Percentiles rank a stretch among this genome's conserved stretches.
These are phyloP conservation scores for Clarireedia hainanense DNA, from an alignment of 2,329 filamentous ascomycete genomes.

Conservation along the genomic window DNA sequence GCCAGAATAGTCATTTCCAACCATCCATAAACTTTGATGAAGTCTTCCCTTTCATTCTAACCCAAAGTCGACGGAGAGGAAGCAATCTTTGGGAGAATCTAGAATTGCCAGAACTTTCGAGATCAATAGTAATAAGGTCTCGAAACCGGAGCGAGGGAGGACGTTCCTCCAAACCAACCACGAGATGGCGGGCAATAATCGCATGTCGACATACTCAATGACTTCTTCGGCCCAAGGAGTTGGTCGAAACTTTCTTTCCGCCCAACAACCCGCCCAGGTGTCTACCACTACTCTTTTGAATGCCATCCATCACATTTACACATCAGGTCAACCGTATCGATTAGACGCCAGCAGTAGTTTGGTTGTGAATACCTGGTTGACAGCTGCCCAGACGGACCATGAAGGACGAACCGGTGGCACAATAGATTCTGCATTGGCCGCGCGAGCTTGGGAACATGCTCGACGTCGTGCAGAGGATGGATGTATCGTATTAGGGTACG, in stretches of 20 bases:
- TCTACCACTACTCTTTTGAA: constrained; percentile 92
- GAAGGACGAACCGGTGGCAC: constrained; percentile 67
- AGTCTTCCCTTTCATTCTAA: too few species aligned
- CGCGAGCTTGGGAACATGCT: constrained; percentile 92
- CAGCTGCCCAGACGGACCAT: constrained; percentile 61
- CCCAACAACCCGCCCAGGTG: constrained; percentile 67
- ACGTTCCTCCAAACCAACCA: constrained; percentile 7
- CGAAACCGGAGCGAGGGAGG: constrained; percentile 12
- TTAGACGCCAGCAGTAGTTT: constrained; percentile 87
- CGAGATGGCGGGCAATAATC: constrained; percentile 28
- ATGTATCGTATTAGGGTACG: constrained; percentile 81
- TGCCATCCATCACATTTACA: constrained; percentile 81
- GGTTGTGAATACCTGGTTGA: constrained; percentile 93
- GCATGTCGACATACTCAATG: constrained; percentile 57
- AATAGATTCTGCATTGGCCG: constrained; percentile 70
- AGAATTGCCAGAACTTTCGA: not conserved
- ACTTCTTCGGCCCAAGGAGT: constrained; percentile 55
- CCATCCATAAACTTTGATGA: not conserved
- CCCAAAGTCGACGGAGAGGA: not conserved
- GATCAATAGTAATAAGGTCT: constrained; percentile 13
- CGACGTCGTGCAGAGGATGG: constrained; percentile 90
- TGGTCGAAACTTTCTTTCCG: constrained; percentile 43
- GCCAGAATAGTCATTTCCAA: not conserved
- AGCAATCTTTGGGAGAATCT: not conserved
- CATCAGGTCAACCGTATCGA: constrained; percentile 71